Conservation (phyloP, 495 filamentous ascomycete species). For the Jackrogersella multiformis region DNA sequence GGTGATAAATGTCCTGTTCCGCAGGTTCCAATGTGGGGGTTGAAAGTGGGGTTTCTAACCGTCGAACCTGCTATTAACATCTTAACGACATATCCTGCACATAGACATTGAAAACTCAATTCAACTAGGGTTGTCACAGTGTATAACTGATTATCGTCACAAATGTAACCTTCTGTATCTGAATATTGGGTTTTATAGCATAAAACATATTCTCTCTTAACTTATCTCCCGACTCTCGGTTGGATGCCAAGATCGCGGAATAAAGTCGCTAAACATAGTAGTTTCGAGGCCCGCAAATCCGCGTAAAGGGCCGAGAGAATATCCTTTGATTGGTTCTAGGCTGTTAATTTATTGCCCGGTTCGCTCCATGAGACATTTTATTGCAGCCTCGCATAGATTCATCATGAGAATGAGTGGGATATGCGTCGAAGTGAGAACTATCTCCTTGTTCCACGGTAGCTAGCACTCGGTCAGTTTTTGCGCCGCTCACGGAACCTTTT, state of each 20-base stretch:
- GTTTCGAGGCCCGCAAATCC: conserved; percentile 36
- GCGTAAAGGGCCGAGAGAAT: conserved; percentile 38
- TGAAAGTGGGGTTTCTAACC: conserved; percentile 1
- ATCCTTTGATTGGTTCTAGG: conserved; percentile 21
- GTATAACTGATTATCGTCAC: background rate
- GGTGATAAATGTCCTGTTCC: background rate
- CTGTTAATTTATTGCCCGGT: conserved; percentile 30
- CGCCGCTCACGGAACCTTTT: conserved; percentile 10
- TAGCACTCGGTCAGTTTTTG: conserved; percentile 13
- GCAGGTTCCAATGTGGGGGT: background rate
- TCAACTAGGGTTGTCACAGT: background rate
- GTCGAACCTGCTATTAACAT: background rate
- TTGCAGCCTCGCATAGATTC: conserved; percentile 34
- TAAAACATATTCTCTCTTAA: conserved; percentile 3
- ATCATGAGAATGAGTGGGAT: conserved; percentile 16
- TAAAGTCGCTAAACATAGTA: conserved; percentile 28
- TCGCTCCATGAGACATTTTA: conserved; percentile 37
- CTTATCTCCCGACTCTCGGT: conserved; percentile 29
- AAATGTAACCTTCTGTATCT: background rate
- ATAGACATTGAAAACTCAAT: background rate
- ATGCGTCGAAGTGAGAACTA: conserved; percentile 9
- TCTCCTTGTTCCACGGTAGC: conserved; percentile 12
- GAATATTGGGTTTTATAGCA: background rate
- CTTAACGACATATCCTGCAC: background rate
- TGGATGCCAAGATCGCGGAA: conserved; percentile 24